Conservation (phyloP, 768 basidiomycete species). For the Asterophora lycoperdoides region DNA sequence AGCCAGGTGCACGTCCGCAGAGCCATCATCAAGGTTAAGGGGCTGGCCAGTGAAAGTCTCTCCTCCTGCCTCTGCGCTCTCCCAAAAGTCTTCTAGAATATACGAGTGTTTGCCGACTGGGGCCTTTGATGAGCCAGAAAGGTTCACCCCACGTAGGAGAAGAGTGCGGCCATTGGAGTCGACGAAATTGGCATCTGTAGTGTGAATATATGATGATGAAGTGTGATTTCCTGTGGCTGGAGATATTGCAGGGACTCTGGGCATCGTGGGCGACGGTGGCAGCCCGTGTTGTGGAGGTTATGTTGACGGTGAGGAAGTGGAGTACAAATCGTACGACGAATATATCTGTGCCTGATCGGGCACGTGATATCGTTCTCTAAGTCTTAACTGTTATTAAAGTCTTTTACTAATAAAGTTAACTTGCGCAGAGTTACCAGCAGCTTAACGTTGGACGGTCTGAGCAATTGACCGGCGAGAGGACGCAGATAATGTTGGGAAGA, state of each 20-base stretch:
- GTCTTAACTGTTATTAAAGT: too few relatives aligned
- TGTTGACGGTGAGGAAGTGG: neutral
- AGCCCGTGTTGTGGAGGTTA: neutral
- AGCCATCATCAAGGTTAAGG: slow-evolving; percentile 78
- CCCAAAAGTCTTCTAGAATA: slow-evolving; percentile 76
- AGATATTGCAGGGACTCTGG: slow-evolving; percentile 50
- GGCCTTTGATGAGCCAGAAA: slow-evolving; percentile 85
- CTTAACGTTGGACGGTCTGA: too few relatives aligned
- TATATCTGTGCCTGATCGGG: neutral
- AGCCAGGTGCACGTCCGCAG: slow-evolving; percentile 79
- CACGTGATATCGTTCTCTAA: slow-evolving; percentile 2
- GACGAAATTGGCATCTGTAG: slow-evolving; percentile 63
- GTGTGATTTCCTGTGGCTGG: slow-evolving; percentile 52
- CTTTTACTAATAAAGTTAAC: too few relatives aligned
- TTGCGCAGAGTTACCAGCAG: too few relatives aligned
- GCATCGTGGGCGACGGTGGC: slow-evolving; percentile 35
- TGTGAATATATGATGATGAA: slow-evolving; percentile 55
- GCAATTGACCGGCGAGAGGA: too few relatives aligned
- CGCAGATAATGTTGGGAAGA: too few relatives aligned
- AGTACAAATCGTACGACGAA: neutral
- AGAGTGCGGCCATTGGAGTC: slow-evolving; percentile 72
- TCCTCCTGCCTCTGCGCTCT: slow-evolving; percentile 63
- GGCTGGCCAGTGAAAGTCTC: slow-evolving; percentile 74
- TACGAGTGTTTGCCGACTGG: slow-evolving; percentile 70
- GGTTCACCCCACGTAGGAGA: slow-evolving; percentile 90